Evolutionary conservation across 495 filamentous ascomycete species (phyloP).

Genomic region (Sporormia fimetaria): DNA sequence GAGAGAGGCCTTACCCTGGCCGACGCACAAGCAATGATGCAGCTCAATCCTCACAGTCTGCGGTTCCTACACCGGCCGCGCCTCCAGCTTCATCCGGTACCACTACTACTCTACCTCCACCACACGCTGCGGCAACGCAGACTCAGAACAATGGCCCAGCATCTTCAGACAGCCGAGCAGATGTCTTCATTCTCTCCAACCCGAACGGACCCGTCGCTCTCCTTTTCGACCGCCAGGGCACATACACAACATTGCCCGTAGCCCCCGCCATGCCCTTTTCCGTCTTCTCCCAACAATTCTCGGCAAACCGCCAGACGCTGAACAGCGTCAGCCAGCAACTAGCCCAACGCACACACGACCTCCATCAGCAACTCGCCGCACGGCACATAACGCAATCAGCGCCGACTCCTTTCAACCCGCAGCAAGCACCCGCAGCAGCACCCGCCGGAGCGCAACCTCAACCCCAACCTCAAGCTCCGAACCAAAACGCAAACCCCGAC

Average conservation of each 20-base stretch:
- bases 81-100: neutral
- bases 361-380: conserved; percentile 9
- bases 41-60: neutral
- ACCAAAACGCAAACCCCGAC: neutral
- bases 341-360: conserved; percentile 2
- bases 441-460: conserved; percentile 3
- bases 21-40: neutral
- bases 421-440: conserved; percentile 9
- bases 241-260: conserved; percentile 20
- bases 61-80: neutral
- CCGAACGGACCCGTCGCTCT: conserved; percentile 22
- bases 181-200: conserved; percentile 23
- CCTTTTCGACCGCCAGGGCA: conserved; percentile 22
- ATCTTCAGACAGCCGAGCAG: conserved; percentile 1
- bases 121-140: neutral
- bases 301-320: conserved; percentile 17
- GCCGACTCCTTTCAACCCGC: too few relatives aligned
- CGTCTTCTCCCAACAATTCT: conserved; percentile 21
- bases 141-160: too few relatives aligned
- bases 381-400: conserved; percentile 4
- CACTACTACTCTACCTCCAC: neutral
- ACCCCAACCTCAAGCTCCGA: conserved; percentile 3
- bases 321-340: conserved; percentile 18
- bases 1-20: neutral
- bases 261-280: conserved; percentile 18